Base-by-base conservation (phyloP, 202 grass and related monocot genomes). In the Carex arenaria region DNA sequence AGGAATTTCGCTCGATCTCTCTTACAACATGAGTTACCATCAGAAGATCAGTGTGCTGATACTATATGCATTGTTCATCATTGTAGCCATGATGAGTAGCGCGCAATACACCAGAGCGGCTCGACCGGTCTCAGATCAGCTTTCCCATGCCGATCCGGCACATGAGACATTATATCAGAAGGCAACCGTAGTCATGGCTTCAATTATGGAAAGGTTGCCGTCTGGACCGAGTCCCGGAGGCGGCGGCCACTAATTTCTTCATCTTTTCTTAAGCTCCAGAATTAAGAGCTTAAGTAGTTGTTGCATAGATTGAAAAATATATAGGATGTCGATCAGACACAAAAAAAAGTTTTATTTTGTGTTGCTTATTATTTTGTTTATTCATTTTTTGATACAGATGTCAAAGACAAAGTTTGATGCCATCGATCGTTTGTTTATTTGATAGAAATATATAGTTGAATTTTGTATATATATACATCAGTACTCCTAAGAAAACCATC, bases 221-320 rank as follows among this genome's bases (percentile, higher is more conserved):
- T 81, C 59, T 30, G 93, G 93, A 3, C 93, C 93, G 0, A 95
- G 93, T 81, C n/a, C 56, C 0, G 85, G 88, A 71, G 93, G 93
- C 5, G 90, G 57, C 0, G 93, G 93, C 0, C 86, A 95, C 80
- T 95, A 51, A 69, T 68, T 80, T 77, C 7, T 55, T 56, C 2
- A 40, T 40, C 3, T 0, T 55, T 43, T 19, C 49, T 45, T 73
- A 5, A 36, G 53, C 8, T 31, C 53, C n/a, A 65, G 11, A 14
- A 49, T 65, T 80, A 30, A 47, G 32, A 38, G 19, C 61, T 26
- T 61, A n/a, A 51, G 52, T 52, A 49, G 72, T 80, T 64, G 57
- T 64, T 64, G 49, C 20, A 26, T 65, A 64, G 19, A 30, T 45
- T 13, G 60, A 80, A 61, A 64, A 47, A 12, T 49, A 49, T 49